phyloP scores from a whole-genome alignment of 495 filamentous ascomycete genomes.

The Glarea lozoyensis region DNA sequence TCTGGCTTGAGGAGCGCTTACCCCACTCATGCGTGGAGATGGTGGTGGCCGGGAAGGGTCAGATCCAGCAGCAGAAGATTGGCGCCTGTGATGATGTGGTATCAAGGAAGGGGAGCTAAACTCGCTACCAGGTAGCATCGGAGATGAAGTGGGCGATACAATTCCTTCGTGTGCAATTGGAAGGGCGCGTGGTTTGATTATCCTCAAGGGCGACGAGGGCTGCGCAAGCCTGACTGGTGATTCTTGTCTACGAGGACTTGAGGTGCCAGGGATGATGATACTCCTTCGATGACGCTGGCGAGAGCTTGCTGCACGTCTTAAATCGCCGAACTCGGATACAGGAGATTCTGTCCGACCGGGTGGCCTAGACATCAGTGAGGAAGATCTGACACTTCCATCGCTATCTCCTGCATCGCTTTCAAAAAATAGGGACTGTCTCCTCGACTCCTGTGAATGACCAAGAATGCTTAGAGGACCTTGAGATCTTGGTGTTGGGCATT shows the following conservation, averaged over 20 bases:
- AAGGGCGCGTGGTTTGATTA: constrained; percentile 69
- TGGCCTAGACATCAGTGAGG: constrained; percentile 58
- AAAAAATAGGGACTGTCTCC: constrained; percentile 61
- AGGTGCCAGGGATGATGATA: constrained; percentile 63
- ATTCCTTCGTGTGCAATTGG: constrained; percentile 65
- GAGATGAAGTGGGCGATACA: constrained; percentile 81
- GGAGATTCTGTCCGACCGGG: constrained; percentile 75
- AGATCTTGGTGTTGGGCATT: constrained; percentile 85
- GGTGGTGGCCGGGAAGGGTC: constrained; percentile 56
- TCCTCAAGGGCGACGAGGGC: constrained; percentile 81
- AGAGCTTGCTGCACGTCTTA: constrained; percentile 59
- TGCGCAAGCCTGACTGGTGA: constrained; percentile 67
- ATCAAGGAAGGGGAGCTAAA: constrained; percentile 61
- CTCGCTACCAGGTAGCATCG: constrained; percentile 72
- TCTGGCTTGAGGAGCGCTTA: constrained; percentile 65
- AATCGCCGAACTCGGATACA: constrained; percentile 67
- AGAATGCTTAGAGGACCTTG: constrained; percentile 56
- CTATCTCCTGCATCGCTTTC: constrained; percentile 73
- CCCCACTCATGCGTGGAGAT: constrained; percentile 69
- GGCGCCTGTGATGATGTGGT: constrained; percentile 71
- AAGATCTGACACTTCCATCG: constrained; percentile 79
- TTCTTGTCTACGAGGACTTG: constrained; percentile 72
- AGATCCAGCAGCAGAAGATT: constrained; percentile 84
- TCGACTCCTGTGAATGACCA: constrained; percentile 51
- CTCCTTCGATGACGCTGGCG: constrained; percentile 76